Evolutionary conservation across 2,329 filamentous ascomycete genomes (phyloP).

Genomic region (Diplodia corticola): DNA sequence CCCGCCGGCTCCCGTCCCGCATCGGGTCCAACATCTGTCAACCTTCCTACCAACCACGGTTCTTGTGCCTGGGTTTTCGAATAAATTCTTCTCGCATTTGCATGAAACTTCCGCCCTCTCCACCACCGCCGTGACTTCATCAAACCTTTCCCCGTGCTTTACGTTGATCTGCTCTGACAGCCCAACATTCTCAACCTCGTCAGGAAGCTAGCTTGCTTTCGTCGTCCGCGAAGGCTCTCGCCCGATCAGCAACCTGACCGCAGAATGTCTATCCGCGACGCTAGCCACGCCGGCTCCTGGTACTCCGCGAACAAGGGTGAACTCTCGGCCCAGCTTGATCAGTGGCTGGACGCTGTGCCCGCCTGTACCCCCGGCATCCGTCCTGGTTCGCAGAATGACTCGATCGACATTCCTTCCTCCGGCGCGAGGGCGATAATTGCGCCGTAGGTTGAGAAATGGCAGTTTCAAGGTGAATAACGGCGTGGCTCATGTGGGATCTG

Average conservation of each 20-base stretch:
- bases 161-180: not conserved
- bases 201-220: slow-evolving; percentile 10
- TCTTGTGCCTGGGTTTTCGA: not conserved
- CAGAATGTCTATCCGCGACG: slow-evolving; percentile 50
- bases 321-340: slow-evolving; percentile 71
- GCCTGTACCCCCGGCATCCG: slow-evolving; percentile 62
- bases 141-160: not conserved
- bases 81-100: not conserved
- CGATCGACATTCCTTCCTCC: slow-evolving; percentile 61
- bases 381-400: slow-evolving; percentile 40
- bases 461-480: slow-evolving; percentile 3
- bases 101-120: not conserved
- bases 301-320: slow-evolving; percentile 64
- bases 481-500: slow-evolving; percentile 27
- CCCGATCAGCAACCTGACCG: not conserved
- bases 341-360: slow-evolving; percentile 73
- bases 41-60: not conserved
- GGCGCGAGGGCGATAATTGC: slow-evolving; percentile 85
- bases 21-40: not conserved
- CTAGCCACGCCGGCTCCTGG: slow-evolving; percentile 85
- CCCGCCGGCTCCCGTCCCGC: not conserved
- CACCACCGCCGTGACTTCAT: not conserved
- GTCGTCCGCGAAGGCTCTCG: not conserved
- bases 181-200: slow-evolving; percentile 3
- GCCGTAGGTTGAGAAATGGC: slow-evolving; percentile 63